Base-by-base conservation (phyloP, 257 asterid genomes). In the Ehretia macrophylla region DNA sequence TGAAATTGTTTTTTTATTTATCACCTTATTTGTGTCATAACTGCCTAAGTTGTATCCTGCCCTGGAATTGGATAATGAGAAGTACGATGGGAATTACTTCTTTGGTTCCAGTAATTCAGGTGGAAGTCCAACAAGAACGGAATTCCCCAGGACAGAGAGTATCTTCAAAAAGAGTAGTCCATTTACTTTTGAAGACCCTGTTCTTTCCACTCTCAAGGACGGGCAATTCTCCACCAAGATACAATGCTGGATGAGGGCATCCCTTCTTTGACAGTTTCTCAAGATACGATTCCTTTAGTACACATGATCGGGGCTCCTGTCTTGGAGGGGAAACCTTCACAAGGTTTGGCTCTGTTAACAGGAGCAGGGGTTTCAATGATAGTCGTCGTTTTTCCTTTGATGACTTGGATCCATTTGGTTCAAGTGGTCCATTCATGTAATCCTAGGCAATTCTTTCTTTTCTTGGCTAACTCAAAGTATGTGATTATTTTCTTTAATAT, bases 401-500 rank as follows among this genome's bases (percentile, higher is more conserved):
- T 2, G 97, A 91, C 62, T 59, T 85, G 11, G 98, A 91, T 46
- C 96, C 98, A 8, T 91, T 91, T 56, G 96, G 96, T 50, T 80
- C 90, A 8, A 88, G 71, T 20, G 95, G 98, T 46, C 95, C 97
- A 18, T 91, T 88, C 68, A 91, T n/a, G n/a, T n/a, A n/a, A n/a
- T n/a, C n/a, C n/a, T n/a, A n/a, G n/a, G n/a, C n/a, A n/a, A n/a
- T n/a, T n/a, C n/a, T n/a, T n/a, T n/a, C n/a, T n/a, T n/a, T n/a
- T n/a, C n/a, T n/a, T n/a, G n/a, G n/a, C n/a, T n/a, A n/a, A n/a
- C n/a, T n/a, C n/a, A n/a, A n/a, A n/a, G n/a, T n/a, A n/a, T n/a
- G n/a, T n/a, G n/a, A n/a, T n/a, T n/a, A n/a, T n/a, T n/a, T n/a
- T n/a, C n/a, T n/a, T n/a, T n/a, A n/a, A n/a, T n/a, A n/a, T n/a